phyloP scores from a whole-genome alignment of 495 filamentous ascomycete genomes.

The Parathielavia hyrcaniae region DNA sequence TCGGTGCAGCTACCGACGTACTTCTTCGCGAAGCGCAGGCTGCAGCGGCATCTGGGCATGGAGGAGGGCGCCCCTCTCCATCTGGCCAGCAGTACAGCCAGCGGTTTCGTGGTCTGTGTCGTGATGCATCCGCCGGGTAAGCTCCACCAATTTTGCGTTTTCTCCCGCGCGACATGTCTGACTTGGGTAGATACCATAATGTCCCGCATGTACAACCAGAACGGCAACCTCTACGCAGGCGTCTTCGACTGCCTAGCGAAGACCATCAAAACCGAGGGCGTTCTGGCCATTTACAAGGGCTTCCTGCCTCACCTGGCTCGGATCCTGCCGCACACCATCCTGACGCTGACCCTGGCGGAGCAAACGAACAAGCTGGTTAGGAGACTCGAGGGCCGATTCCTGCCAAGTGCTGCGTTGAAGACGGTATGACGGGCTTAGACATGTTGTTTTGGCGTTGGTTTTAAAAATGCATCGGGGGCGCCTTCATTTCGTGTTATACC shows the following conservation, averaged over 20 bases:
- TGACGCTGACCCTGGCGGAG: conserved; percentile 89
- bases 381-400: conserved; percentile 63
- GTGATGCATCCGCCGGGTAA: conserved; percentile 96
- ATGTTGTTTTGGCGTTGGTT: conserved; percentile 13
- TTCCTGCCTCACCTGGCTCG: conserved; percentile 91
- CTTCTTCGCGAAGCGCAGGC: conserved; percentile 88
- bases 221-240: conserved; percentile 87
- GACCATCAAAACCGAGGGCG: conserved; percentile 84
- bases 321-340: conserved; percentile 90
- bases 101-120: conserved; percentile 93
- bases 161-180: conserved; percentile 43
- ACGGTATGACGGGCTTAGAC: conserved; percentile 15
- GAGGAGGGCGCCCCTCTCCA: conserved; percentile 87
- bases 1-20: conserved; percentile 96
- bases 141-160: conserved; percentile 11
- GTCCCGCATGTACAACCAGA: conserved; percentile 98
- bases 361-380: conserved; percentile 91
- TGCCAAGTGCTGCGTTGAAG: conserved; percentile 35
- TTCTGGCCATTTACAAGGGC: conserved; percentile 95
- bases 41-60: conserved; percentile 77
- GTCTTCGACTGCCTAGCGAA: conserved; percentile 88
- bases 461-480: conserved; percentile 5
- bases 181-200: conserved; percentile 80
- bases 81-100: conserved; percentile 78
- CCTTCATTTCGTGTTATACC: conserved; percentile 12